Conservation (phyloP, 177 flowering plant genomes). For the Vitis hybrid region DNA sequence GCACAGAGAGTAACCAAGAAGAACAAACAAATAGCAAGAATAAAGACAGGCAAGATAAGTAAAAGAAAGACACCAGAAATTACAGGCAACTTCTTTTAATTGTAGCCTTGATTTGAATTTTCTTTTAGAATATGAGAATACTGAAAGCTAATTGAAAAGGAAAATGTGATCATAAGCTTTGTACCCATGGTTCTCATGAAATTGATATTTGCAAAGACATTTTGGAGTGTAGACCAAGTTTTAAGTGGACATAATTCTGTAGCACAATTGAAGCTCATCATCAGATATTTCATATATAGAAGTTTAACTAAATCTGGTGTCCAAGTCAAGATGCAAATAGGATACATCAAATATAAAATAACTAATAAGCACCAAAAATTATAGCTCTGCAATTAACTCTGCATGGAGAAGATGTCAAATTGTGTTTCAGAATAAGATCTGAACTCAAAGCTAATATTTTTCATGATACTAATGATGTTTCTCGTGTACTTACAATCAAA, state of each 20-base stretch:
- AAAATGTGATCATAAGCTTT: too few species aligned
- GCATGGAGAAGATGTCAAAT: not conserved
- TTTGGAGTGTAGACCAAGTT: too few species aligned
- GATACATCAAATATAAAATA: not conserved
- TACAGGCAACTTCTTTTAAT: not conserved
- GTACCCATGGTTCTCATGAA: too few species aligned
- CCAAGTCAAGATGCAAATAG: too few species aligned
- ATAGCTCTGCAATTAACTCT: not conserved
- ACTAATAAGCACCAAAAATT: not conserved
- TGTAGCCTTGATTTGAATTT: not conserved
- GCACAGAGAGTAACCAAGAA: not conserved
- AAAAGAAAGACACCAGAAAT: not conserved
- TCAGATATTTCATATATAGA: too few species aligned
- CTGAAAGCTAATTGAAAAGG: too few species aligned
- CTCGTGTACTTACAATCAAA: conserved; percentile 59
- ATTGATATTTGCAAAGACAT: not conserved
- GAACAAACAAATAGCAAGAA: not conserved
- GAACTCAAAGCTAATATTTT: not conserved
- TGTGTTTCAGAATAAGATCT: not conserved
- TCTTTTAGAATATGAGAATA: not conserved
- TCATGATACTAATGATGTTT: not conserved
- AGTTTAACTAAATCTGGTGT: too few species aligned
- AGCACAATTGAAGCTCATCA: too few species aligned
- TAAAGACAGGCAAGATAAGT: not conserved
- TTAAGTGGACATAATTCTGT: too few species aligned